These are phyloP conservation scores for Draba incana DNA, from an alignment of 345 rosid species.

Conservation along the genomic window DNA sequence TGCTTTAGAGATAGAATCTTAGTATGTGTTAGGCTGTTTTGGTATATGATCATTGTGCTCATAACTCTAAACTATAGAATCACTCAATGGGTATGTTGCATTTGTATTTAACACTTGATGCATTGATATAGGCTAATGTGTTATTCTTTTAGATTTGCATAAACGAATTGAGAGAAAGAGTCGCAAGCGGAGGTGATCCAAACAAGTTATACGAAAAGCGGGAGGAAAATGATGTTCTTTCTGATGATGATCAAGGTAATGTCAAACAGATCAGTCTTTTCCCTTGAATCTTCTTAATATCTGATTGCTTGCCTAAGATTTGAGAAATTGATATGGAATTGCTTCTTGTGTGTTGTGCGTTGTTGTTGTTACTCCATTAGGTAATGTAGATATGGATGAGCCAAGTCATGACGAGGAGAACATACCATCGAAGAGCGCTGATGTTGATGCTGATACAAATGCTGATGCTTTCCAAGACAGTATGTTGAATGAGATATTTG, in stretches of 20 bases:
- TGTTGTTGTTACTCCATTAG: slow-evolving; percentile 28
- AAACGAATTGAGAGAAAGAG: slow-evolving; percentile 76
- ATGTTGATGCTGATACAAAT: slow-evolving; percentile 25
- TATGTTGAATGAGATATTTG: slow-evolving; percentile 59
- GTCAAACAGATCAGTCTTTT: neutral
- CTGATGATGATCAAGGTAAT: slow-evolving; percentile 56
- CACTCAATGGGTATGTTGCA: neutral
- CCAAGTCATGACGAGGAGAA: slow-evolving; percentile 43
- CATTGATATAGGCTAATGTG: neutral
- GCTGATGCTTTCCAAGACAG: slow-evolving; percentile 49
- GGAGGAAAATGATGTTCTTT: slow-evolving; percentile 41
- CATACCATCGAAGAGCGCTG: slow-evolving; percentile 32
- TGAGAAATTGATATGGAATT: slow-evolving; percentile 1
- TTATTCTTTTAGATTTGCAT: slow-evolving; percentile 58
- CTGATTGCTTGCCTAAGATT: neutral
- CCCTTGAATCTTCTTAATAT: neutral
- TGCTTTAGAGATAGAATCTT: too few relatives aligned
- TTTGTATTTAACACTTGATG: neutral
- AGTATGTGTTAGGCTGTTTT: slow-evolving; percentile 10
- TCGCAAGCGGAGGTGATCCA: slow-evolving; percentile 84
- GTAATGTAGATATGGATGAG: slow-evolving; percentile 43
- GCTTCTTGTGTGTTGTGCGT: slow-evolving; percentile 11
- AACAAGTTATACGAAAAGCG: slow-evolving; percentile 62
- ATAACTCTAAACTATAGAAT: too few relatives aligned
- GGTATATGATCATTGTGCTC: slow-evolving; percentile 17